phyloP scores from a whole-genome alignment of 257 asterid species.

The Solanum tarapatanum region DNA sequence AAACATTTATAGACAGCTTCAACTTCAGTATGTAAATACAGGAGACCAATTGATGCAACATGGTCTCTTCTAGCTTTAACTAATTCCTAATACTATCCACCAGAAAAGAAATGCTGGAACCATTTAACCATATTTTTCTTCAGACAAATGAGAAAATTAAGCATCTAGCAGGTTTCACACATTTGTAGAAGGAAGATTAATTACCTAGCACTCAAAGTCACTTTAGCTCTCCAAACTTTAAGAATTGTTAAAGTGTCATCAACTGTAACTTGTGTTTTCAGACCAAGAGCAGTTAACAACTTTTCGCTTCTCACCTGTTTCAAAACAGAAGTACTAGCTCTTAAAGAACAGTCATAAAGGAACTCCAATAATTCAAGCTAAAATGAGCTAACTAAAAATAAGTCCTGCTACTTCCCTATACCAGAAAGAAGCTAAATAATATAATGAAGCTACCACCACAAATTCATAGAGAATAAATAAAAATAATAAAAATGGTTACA shows the following conservation, averaged over 20 bases:
- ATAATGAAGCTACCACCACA: not conserved
- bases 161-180: not conserved
- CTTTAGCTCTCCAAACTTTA: constrained; percentile 5
- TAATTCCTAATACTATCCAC: not conserved
- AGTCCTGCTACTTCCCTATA: not conserved
- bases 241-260: constrained; percentile 1
- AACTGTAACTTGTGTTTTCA: constrained; percentile 10
- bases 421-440: not conserved
- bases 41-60: not conserved
- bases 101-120: not conserved
- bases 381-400: not conserved
- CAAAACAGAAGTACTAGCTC: not conserved
- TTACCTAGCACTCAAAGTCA: constrained; percentile 3
- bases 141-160: not conserved
- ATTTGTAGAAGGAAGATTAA: not conserved
- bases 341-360: not conserved
- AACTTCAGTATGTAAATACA: not conserved
- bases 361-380: not conserved
- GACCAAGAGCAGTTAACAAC: constrained; percentile 2
- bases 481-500: not conserved
- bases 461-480: not conserved
- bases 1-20: not conserved
- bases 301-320: constrained; percentile 7
- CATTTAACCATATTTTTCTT: not conserved
- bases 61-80: not conserved